These are phyloP conservation scores for Ophiocordyceps polyrhachis-furcata DNA, from an alignment of 2,329 filamentous ascomycete genomes.

Conservation along the genomic window DNA sequence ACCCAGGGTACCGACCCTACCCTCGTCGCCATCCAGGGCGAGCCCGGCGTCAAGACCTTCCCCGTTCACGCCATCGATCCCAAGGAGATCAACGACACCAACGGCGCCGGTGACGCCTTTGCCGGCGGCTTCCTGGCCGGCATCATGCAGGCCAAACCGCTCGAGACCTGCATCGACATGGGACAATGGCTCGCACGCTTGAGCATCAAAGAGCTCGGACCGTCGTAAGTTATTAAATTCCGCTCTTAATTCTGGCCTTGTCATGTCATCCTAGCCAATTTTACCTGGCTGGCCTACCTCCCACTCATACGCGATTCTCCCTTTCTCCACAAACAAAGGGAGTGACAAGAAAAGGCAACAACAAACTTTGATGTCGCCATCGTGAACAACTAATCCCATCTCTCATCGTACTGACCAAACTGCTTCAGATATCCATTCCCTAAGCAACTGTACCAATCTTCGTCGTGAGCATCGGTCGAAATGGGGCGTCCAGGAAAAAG, in stretches of 20 bases:
- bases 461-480: slow-evolving; percentile 12
- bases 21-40: slow-evolving; percentile 58
- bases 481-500: background rate
- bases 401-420: background rate
- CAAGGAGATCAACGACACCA: slow-evolving; percentile 82
- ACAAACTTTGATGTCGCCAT: no score
- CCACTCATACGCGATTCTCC: background rate
- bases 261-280: background rate
- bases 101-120: slow-evolving; percentile 91
- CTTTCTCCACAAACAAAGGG: background rate
- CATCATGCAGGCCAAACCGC: slow-evolving; percentile 63
- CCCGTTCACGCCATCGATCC: slow-evolving; percentile 62
- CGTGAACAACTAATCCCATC: no score
- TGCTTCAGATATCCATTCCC: slow-evolving; percentile 53
- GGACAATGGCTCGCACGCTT: slow-evolving; percentile 92
- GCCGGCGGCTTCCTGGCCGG: slow-evolving; percentile 87
- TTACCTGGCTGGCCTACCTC: background rate
- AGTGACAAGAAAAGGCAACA: background rate
- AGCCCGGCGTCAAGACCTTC: slow-evolving; percentile 55
- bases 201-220: slow-evolving; percentile 87
- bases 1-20: slow-evolving; percentile 91
- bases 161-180: slow-evolving; percentile 69
- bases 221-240: slow-evolving; percentile 51
- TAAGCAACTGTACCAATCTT: slow-evolving; percentile 53
- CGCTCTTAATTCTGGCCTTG: background rate